These are phyloP conservation scores for Chloris gayana DNA, from an alignment of 176 grass and related monocot species.

Conservation along the genomic window DNA sequence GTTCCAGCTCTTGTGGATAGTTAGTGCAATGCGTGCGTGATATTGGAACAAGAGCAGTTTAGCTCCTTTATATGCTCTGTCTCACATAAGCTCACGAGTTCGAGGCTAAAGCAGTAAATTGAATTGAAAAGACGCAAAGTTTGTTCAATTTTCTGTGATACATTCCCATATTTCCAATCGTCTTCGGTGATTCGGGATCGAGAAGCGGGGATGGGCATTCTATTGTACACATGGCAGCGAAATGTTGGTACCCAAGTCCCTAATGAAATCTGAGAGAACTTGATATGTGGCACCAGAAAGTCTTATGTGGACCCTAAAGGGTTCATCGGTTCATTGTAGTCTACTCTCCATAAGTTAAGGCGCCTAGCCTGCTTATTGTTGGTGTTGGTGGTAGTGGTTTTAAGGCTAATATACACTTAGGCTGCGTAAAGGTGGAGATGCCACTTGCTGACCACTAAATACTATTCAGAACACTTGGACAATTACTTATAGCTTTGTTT, in stretches of 20 bases:
- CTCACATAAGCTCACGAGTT: not conserved
- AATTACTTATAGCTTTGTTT: not conserved
- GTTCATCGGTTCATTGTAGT: constrained; percentile 14
- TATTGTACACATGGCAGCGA: not conserved
- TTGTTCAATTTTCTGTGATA: constrained; percentile 12
- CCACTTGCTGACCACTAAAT: not conserved
- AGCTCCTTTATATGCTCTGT: constrained; percentile 18
- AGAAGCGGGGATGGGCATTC: not conserved
- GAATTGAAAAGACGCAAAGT: not conserved
- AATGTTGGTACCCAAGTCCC: not conserved
- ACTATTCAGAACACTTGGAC: not conserved
- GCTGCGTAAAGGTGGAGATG: not conserved
- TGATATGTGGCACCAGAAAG: not conserved
- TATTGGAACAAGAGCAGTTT: not conserved
- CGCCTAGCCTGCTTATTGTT: not conserved
- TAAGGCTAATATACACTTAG: not conserved
- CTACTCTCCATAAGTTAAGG: not conserved
- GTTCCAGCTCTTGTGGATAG: not conserved
- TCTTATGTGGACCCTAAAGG: not conserved
- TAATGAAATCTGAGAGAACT: not conserved
- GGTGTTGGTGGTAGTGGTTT: not conserved
- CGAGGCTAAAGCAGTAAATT: not conserved
- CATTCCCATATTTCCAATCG: not conserved
- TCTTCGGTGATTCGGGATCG: not conserved
- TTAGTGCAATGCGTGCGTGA: not conserved